A percentile compares a stretch with the other conserved stretches of the same genome.
Conservation (phyloP, 2,329 filamentous ascomycete genomes). For the Paraphoma chrysanthemicola region DNA sequence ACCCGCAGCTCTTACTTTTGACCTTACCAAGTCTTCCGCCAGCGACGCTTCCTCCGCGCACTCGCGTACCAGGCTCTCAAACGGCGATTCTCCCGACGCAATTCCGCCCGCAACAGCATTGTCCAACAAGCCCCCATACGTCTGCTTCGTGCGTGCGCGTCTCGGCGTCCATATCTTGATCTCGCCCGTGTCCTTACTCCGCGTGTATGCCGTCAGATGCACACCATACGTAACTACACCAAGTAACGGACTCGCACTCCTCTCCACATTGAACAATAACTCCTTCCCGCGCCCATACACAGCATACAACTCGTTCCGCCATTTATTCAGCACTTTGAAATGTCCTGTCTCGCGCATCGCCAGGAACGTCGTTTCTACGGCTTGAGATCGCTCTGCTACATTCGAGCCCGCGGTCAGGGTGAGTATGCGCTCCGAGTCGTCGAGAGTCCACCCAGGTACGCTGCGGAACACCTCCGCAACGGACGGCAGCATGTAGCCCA, state of each 20-base stretch:
- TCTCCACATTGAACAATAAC: slow-evolving; percentile 51
- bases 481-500: slow-evolving; percentile 67
- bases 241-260: slow-evolving; percentile 51
- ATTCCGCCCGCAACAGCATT: slow-evolving; percentile 92
- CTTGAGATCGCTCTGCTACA: slow-evolving; percentile 67
- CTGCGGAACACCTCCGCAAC: slow-evolving; percentile 65
- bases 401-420: slow-evolving; percentile 66
- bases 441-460: slow-evolving; percentile 67
- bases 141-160: slow-evolving; percentile 78
- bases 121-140: slow-evolving; percentile 90
- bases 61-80: slow-evolving; percentile 85
- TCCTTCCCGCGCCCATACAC: slow-evolving; percentile 50
- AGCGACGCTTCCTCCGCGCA: slow-evolving; percentile 88
- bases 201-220: slow-evolving; percentile 50
- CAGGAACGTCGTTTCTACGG: slow-evolving; percentile 64
- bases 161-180: slow-evolving; percentile 86
- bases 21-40: slow-evolving; percentile 71
- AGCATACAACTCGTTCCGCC: slow-evolving; percentile 52
- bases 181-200: slow-evolving; percentile 55
- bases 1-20: slow-evolving; percentile 65
- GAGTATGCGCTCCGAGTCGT: slow-evolving; percentile 67
- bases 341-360: slow-evolving; percentile 73
- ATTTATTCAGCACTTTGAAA: slow-evolving; percentile 71
- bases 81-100: slow-evolving; percentile 78
- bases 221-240: slow-evolving; percentile 54